phyloP scores from a whole-genome alignment of 306 rosid species.

The Lagenaria siceraria region DNA sequence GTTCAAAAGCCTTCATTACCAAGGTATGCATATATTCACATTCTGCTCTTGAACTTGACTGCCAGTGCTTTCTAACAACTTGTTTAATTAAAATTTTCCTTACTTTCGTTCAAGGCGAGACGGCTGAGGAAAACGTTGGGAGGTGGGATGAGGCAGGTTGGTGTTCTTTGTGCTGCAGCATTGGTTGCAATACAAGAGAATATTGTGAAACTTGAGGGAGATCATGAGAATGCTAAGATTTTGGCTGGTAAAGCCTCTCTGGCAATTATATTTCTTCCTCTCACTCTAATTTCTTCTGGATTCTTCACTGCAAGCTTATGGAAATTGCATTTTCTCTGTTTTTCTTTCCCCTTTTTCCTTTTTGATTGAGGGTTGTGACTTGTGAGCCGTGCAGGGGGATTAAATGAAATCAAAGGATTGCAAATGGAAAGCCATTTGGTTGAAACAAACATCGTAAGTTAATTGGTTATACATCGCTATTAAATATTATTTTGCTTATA shows the following conservation, averaged over 20 bases:
- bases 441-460: constrained; percentile 79
- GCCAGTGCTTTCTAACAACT: not conserved
- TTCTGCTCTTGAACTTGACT: not conserved
- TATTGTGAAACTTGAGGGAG: constrained; percentile 53
- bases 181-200: constrained; percentile 68
- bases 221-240: constrained; percentile 66
- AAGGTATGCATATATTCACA: constrained; percentile 53
- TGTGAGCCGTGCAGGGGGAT: constrained; percentile 31
- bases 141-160: constrained; percentile 96
- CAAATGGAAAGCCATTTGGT: constrained; percentile 30
- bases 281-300: not conserved
- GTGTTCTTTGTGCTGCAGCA: constrained; percentile 83
- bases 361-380: not conserved
- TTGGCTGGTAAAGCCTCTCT: constrained; percentile 48
- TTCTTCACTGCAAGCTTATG: not conserved
- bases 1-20: constrained; percentile 54
- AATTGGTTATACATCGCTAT: not conserved
- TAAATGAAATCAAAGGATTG: constrained; percentile 46
- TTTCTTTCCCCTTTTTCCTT: not conserved
- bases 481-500: not conserved
- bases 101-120: constrained; percentile 43
- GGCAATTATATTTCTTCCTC: not conserved
- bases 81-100: not conserved
- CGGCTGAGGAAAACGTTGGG: constrained; percentile 78
- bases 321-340: not conserved